A percentile compares a stretch with the other conserved stretches of the same genome.
phyloP scores from a whole-genome alignment of 139 green algal genomes.

The Chlorella sp. region DNA sequence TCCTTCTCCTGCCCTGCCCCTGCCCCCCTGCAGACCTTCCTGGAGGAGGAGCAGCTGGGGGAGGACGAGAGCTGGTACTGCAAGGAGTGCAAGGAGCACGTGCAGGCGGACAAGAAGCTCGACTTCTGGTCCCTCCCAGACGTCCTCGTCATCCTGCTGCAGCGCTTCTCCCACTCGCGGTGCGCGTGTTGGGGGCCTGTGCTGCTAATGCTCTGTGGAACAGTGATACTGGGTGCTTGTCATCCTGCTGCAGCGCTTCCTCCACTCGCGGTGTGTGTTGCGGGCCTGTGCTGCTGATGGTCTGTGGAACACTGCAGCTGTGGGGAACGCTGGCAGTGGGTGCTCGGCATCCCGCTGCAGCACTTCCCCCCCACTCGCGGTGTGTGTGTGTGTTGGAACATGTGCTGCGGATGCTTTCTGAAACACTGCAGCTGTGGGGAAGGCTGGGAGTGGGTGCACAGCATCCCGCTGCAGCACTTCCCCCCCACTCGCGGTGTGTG shows the following conservation, averaged over 20 bases:
- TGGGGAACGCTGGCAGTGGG: too few species aligned
- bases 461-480: too few species aligned
- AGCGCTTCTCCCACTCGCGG: constrained; percentile 91
- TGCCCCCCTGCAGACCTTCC: constrained; percentile 61
- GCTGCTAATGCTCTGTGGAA: not conserved
- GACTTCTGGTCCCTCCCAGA: constrained; percentile 92
- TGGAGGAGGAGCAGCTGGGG: constrained; percentile 83
- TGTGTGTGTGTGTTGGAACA: too few species aligned
- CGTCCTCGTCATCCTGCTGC: constrained; percentile 96
- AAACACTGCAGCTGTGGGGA: too few species aligned
- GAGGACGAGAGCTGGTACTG: constrained; percentile 88
- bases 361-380: constrained; percentile 95
- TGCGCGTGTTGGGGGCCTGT: not conserved
- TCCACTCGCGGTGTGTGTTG: constrained; percentile 64
- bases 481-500: too few species aligned
- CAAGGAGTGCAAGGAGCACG: constrained; percentile 79
- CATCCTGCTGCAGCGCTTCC: constrained; percentile 97
- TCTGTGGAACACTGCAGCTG: not conserved
- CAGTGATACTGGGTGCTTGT: constrained; percentile 92
- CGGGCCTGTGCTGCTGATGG: not conserved
- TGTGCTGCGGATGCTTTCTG: too few species aligned
- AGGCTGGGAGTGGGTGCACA: too few species aligned
- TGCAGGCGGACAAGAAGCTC: constrained; percentile 90
- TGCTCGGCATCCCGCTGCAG: constrained; percentile 97
- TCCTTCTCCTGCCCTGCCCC: not conserved